Conservation (phyloP, 768 basidiomycete genomes). For the Pleurotus eryngii region DNA sequence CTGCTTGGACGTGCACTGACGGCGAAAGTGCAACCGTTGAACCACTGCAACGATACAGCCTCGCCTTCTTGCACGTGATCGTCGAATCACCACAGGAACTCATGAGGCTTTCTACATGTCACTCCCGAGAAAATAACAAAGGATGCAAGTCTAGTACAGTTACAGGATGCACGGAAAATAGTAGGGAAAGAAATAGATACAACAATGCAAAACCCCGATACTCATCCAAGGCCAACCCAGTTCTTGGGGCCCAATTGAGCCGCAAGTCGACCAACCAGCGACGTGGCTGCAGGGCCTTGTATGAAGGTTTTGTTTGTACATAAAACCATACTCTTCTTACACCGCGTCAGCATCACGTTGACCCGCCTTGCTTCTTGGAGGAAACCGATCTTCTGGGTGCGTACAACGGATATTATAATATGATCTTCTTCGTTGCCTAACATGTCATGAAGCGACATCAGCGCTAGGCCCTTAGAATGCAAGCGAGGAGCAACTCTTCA, state of each 20-base stretch:
- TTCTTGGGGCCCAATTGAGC: conserved; percentile 32
- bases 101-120: not conserved
- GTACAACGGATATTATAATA: conserved; percentile 70
- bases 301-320: conserved; percentile 65
- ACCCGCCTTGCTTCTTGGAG: conserved; percentile 55
- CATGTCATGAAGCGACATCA: not conserved
- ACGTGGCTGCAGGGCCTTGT: conserved; percentile 41
- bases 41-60: not conserved
- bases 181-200: too few relatives aligned
- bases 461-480: not conserved
- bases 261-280: conserved; percentile 42
- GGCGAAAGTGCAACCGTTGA: not conserved
- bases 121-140: too few relatives aligned
- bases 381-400: conserved; percentile 62
- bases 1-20: not conserved
- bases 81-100: too few relatives aligned
- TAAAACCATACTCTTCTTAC: conserved; percentile 77
- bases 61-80: too few relatives aligned
- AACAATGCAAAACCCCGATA: not conserved
- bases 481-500: conserved; percentile 17
- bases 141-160: too few relatives aligned
- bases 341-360: conserved; percentile 87
- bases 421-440: conserved; percentile 73
- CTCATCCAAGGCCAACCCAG: conserved; percentile 36
- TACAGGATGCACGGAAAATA: too few relatives aligned